These are phyloP conservation scores for Epicoccum sorghinum DNA, from an alignment of 2,329 filamentous ascomycete species.

Conservation along the genomic window DNA sequence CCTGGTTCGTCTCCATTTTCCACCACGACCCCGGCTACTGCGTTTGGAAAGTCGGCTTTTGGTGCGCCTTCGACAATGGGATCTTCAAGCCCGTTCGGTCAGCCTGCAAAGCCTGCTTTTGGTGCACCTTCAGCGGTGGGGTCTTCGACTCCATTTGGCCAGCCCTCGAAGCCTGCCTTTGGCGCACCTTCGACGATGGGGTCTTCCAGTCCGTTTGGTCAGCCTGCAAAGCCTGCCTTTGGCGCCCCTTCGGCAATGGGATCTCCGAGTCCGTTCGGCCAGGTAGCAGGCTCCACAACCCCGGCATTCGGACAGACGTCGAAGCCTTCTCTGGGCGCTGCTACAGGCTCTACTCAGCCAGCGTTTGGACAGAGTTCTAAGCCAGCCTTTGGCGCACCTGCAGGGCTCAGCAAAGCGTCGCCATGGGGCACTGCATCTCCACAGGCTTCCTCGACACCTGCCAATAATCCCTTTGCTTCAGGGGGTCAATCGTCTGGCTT, in stretches of 20 bases:
- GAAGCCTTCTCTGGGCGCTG: constrained; percentile 11
- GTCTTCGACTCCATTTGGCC: neutral
- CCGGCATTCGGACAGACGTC: constrained; percentile 37
- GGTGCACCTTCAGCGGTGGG: neutral
- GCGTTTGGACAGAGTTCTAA: constrained; percentile 5
- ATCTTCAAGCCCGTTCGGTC: constrained; percentile 29
- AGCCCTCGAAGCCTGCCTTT: constrained; percentile 15
- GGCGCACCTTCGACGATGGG: constrained; percentile 30
- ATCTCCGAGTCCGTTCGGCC: constrained; percentile 25
- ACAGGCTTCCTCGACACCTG: constrained; percentile 27
- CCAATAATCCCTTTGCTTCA: constrained; percentile 44
- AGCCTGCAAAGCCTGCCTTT: constrained; percentile 20
- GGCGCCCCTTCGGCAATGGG: neutral
- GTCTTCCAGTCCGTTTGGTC: constrained; percentile 29
- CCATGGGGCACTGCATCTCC: constrained; percentile 31
- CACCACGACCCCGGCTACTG: constrained; percentile 7
- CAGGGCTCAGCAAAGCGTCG: constrained; percentile 29
- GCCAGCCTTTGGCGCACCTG: constrained; percentile 36
- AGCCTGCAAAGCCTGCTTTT: constrained; percentile 19
- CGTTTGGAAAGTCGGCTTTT: constrained; percentile 24
- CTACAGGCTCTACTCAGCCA: constrained; percentile 15
- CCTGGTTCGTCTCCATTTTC: constrained; percentile 31
- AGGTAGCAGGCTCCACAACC: constrained; percentile 26
- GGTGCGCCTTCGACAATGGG: constrained; percentile 29
- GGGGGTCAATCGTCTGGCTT: constrained; percentile 37